Evolutionary conservation across 2,329 filamentous ascomycete genomes (phyloP).

Genomic region (Colletotrichum viniferum): DNA sequence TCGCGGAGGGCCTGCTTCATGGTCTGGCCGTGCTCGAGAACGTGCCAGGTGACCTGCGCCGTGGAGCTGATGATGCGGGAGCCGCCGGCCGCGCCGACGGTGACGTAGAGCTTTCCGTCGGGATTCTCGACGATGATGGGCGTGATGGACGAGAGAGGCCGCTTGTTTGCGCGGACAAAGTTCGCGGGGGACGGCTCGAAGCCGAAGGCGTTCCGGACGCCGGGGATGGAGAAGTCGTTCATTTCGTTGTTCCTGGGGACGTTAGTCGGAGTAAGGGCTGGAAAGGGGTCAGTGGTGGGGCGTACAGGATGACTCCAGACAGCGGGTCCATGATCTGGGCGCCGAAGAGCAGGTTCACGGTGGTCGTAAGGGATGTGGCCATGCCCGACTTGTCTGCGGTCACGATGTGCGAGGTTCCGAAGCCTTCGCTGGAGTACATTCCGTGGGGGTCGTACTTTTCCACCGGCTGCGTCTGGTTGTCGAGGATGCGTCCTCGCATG

Average conservation of each 20-base stretch:
- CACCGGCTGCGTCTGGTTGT: constrained; percentile 73
- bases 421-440: constrained; percentile 70
- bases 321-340: constrained; percentile 78
- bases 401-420: constrained; percentile 77
- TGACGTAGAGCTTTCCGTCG: constrained; percentile 68
- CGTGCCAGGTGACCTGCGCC: constrained; percentile 74
- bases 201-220: constrained; percentile 78
- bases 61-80: constrained; percentile 83
- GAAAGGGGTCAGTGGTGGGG: constrained; percentile 36
- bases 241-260: constrained; percentile 61
- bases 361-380: constrained; percentile 82
- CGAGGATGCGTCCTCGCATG: constrained; percentile 72
- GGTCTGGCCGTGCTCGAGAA: constrained; percentile 68
- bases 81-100: constrained; percentile 79
- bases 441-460: constrained; percentile 74
- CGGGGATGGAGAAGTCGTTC: constrained; percentile 87
- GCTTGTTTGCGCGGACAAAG: constrained; percentile 80
- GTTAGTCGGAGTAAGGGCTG: constrained; percentile 21
- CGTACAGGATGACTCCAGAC: constrained; percentile 77
- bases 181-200: constrained; percentile 82
- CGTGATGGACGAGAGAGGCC: constrained; percentile 82
- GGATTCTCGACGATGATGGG: constrained; percentile 74
- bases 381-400: constrained; percentile 75
- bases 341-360: constrained; percentile 87
- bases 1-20: constrained; percentile 65